Base-by-base conservation (phyloP, 257 asterid genomes). In the Przewalskia tangutica region DNA sequence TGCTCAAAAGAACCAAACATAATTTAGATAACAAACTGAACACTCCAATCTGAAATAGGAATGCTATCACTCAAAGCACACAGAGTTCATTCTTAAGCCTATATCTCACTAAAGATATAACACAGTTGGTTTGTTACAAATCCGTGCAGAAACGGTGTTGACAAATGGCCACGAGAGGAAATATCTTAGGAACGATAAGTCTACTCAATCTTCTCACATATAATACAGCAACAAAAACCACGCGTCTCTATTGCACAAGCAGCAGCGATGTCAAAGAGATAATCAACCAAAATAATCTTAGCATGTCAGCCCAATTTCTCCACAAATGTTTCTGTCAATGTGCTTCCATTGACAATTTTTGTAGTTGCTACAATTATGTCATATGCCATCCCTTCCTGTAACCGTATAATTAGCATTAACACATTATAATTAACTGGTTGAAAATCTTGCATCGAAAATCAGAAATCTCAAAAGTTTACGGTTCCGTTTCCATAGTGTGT, bases 361-460 rank as follows among this genome's bases (percentile, higher is more conserved):
- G 99, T 94, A 73, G 97, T 91, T 84, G 93, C 97, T n/a, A 96
- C 87, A 38, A 96, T 94, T 82, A 96, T 62, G 84, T 94, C 99
- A 80, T 93, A 92, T 32, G 98, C 93, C 92, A 89, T 89, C 82
- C 99, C 99, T 84, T 93, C 99, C 99, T 96, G 92, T 14, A 76
- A 4, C 27, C 20, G 58, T 40, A n/a, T 68, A 53, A 48, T 8
- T 40, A 46, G 73, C 70, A 76, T 34, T 58, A 75, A 36, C 20
- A 18, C 80, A 48, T 70, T 70, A 32, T 27, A 27, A 27, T 27
- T n/a, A 67, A 32, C 17, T 34, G 8, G 6, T 27, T 14, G 2
- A 70, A 68, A 36, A 70, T 36, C 55, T 3, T 38, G 34, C 54
- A 8, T 42, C 20, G 10, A 16, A 7, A 36, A 70, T 38, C 18